Percentiles rank a stretch among this genome's conserved stretches.
phyloP scores from a whole-genome alignment of 2,329 filamentous ascomycete species.

The Phyllosticta citriasiana region DNA sequence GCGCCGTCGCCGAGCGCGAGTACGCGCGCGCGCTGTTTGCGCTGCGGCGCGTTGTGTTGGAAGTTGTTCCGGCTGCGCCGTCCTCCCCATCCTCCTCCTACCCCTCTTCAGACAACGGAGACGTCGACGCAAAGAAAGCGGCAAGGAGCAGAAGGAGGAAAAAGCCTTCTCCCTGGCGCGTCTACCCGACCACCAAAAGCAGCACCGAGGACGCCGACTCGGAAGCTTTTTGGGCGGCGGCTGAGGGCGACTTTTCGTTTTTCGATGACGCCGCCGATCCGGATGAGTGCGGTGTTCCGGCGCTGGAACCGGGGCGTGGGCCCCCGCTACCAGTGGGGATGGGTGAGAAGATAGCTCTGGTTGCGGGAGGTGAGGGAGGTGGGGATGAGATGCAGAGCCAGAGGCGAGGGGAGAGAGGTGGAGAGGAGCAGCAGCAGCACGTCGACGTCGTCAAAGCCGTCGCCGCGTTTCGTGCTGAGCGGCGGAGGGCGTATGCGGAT shows the following conservation, averaged over 20 bases:
- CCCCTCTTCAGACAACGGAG: neutral
- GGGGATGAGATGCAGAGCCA: constrained; percentile 7
- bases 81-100: neutral
- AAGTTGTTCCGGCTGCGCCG: constrained; percentile 30
- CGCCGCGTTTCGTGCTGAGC: constrained; percentile 43
- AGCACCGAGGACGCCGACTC: constrained; percentile 50
- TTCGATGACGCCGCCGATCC: constrained; percentile 36
- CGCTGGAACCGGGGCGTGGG: constrained; percentile 33
- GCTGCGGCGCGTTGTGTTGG: constrained; percentile 45
- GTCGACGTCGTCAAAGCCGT: constrained; percentile 45
- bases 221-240: constrained; percentile 50
- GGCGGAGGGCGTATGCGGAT: constrained; percentile 40
- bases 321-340: constrained; percentile 39
- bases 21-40: constrained; percentile 45
- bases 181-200: constrained; percentile 37
- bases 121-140: constrained; percentile 12
- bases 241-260: constrained; percentile 51
- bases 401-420: neutral
- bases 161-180: constrained; percentile 33
- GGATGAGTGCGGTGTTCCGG: constrained; percentile 44
- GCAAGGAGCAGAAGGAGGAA: neutral
- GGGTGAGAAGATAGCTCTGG: constrained; percentile 26
- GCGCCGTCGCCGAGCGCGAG: constrained; percentile 38
- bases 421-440: constrained; percentile 16
- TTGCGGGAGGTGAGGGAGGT: too few relatives aligned